Evolutionary conservation across 1,284 basidiomycete genomes (phyloP), one percentile per base, ranked within the genome.

Genomic region (Amylostereum chailletii): DNA sequence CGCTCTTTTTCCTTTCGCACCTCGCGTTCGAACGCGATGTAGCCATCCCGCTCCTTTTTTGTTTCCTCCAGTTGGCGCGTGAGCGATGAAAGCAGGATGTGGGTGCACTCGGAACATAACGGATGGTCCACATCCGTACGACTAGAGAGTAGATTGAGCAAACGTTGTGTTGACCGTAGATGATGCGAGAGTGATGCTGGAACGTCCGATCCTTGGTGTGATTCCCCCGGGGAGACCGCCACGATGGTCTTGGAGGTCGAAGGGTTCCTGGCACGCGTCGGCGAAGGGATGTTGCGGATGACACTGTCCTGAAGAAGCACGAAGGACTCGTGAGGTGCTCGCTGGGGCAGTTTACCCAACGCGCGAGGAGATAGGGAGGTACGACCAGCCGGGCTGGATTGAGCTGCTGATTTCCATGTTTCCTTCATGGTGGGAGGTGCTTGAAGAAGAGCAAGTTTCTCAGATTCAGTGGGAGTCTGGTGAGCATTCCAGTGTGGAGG

Each of bases 91-190:
- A 95, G 77, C 42, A 97, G 69, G 48, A 87, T 78, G 59, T 90
- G 84, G 2, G 94, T 92, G 65, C 96, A 99, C 61, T 96, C 93
- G 1, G 86, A 81, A 64, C 96, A 99, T 7, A 99, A 76, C 2
- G 96, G 96, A 65, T 99, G 95, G 64, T 95, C 91, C 47, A 96
- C 79, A 41, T 90, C 86, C 45, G 90, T 89, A 40, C 83, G 75
- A 46, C 81, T 80, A 3, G 89, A 89, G 30, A 94, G 72, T 40
- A 94, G 68, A 59, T 86, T 81, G 62, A 94, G 88, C 34, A 95
- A 74, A 34, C 80, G 80, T 57, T 76, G 72, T 47, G 85, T 82
- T 34, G 84, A 86, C 51, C 83, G 81, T 45, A 89, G 69, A 60
- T 86, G 86, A 62, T 88, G 85, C 34, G 87, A 86, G 51, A 87